Evolutionary conservation across 2,329 filamentous ascomycete genomes (phyloP).

Genomic region (Pezicula radicicola): DNA sequence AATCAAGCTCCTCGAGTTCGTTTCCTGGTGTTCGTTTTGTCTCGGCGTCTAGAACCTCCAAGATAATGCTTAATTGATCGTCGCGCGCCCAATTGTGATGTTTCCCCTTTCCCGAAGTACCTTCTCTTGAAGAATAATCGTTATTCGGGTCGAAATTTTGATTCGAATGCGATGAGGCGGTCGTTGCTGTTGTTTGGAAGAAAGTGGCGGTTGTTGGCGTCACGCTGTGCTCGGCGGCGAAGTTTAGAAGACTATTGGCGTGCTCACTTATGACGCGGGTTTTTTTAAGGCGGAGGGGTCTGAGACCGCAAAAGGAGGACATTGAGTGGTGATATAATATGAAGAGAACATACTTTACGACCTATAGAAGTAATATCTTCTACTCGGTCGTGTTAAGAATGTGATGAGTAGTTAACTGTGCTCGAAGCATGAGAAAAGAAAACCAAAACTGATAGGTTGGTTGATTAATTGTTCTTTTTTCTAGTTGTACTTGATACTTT

Average conservation of each 20-base stretch:
- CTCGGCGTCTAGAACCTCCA: constrained; percentile 16
- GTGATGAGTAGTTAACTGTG: too few species aligned
- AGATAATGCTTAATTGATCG: constrained; percentile 21
- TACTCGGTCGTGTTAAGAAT: too few species aligned
- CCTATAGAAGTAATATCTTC: not conserved
- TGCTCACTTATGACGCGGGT: not conserved
- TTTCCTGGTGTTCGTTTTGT: constrained; percentile 1
- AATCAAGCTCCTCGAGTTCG: constrained; percentile 7
- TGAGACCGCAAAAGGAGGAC: not conserved
- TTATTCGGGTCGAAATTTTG: not conserved
- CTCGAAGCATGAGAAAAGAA: too few species aligned
- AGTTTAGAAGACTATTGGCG: not conserved
- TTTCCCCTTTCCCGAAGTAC: constrained; percentile 1
- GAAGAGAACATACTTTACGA: not conserved
- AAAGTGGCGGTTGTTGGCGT: not conserved
- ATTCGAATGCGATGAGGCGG: not conserved
- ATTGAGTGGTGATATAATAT: not conserved
- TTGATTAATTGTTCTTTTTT: too few species aligned
- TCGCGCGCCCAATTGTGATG: constrained; percentile 15
- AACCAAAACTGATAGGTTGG: too few species aligned
- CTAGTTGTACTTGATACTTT: too few species aligned
- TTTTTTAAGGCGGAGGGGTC: not conserved
- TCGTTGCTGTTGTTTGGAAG: not conserved
- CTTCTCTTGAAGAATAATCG: not conserved
- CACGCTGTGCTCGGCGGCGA: not conserved